phyloP scores from a whole-genome alignment of 495 filamentous ascomycete species.

The Neurospora sp. region DNA sequence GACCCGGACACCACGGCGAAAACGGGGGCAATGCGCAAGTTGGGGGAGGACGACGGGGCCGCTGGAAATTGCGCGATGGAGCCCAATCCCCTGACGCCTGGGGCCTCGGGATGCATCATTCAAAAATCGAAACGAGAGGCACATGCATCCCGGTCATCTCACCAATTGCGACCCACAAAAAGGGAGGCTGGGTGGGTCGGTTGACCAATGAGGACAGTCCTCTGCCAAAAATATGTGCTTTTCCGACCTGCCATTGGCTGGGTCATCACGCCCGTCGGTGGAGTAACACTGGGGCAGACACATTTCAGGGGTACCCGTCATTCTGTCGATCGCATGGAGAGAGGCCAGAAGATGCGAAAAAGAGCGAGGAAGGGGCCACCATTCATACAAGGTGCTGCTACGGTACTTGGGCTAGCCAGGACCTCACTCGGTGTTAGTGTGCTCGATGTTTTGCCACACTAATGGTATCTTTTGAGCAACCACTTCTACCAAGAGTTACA shows the following conservation, averaged over 20 bases:
- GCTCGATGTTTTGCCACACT: not conserved
- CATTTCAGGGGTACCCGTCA: slow-evolving; percentile 19
- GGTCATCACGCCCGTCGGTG: slow-evolving; percentile 5
- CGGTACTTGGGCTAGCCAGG: not conserved
- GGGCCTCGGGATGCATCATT: not conserved
- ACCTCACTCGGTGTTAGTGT: not conserved
- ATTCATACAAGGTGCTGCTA: not conserved
- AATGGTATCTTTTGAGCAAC: not conserved
- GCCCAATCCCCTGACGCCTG: not conserved
- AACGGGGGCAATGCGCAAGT: not conserved
- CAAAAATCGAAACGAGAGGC: not conserved
- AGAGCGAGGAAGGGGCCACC: not conserved
- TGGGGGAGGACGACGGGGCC: not conserved
- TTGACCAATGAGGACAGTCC: slow-evolving; percentile 13
- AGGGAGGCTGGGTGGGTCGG: not conserved
- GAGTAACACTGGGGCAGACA: slow-evolving; percentile 10
- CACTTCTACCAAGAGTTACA: not conserved
- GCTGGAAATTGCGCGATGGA: not conserved
- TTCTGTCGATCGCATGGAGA: slow-evolving; percentile 14
- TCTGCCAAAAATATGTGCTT: slow-evolving; percentile 5
- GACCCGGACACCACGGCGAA: not conserved
- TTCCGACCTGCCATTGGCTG: slow-evolving; percentile 11
- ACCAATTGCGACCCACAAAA: slow-evolving; percentile 9
- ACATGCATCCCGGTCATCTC: not conserved
- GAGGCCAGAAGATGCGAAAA: not conserved